These are phyloP conservation scores for apple (Malus domestica) DNA, from an alignment of 306 rosid species.

Conservation along the genomic window DNA sequence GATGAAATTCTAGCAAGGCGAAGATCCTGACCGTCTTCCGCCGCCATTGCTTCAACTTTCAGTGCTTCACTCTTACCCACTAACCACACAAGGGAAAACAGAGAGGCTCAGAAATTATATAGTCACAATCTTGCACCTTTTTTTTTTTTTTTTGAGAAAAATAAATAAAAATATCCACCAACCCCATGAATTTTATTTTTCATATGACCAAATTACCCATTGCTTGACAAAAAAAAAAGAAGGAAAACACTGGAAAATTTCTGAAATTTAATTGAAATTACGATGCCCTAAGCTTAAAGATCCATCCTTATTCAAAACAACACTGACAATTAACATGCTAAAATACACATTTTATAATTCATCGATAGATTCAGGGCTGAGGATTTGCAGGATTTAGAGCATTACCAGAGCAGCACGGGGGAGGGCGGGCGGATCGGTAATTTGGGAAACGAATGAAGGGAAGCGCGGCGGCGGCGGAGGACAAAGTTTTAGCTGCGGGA, in stretches of 20 bases:
- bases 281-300: background rate
- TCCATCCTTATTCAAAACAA: background rate
- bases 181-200: background rate
- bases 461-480: background rate
- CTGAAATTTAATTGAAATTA: background rate
- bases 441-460: constrained; percentile 8
- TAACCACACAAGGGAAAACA: background rate
- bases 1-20: constrained; percentile 66
- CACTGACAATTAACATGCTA: background rate
- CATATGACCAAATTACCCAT: constrained; percentile 26
- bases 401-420: constrained; percentile 30
- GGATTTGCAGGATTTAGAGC: background rate
- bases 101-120: background rate
- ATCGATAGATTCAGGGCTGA: background rate
- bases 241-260: background rate
- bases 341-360: background rate
- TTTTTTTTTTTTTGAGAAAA: background rate
- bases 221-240: background rate
- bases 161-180: background rate
- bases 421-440: constrained; percentile 8
- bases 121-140: background rate
- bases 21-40: constrained; percentile 38
- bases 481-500: no score
- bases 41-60: constrained; percentile 52
- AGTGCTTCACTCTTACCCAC: constrained; percentile 23